Conservation (phyloP, 2,329 filamentous ascomycete genomes). For the Botrytis deweyae region DNA sequence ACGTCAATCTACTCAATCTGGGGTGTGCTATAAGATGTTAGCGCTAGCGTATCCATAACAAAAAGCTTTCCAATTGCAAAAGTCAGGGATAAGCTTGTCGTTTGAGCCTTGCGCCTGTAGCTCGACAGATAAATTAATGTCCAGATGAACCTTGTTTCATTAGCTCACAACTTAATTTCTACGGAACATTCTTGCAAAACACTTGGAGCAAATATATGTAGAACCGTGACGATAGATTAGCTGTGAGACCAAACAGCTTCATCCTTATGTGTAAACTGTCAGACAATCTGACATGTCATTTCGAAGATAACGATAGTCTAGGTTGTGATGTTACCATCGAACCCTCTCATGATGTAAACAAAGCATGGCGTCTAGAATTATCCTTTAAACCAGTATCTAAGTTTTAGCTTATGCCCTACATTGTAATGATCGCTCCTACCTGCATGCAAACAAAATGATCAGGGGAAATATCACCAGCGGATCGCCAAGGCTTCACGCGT, state of each 20-base stretch:
- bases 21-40: neutral
- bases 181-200: neutral
- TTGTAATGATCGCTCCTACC: neutral
- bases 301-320: neutral
- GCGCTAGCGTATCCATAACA: neutral
- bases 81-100: neutral
- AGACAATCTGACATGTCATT: neutral
- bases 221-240: neutral
- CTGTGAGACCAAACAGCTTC: neutral
- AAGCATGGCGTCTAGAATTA: neutral
- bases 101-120: neutral
- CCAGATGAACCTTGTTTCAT: slow-evolving; percentile 7
- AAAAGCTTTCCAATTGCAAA: neutral
- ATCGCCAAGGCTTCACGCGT: neutral
- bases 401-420: neutral
- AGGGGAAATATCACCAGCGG: neutral
- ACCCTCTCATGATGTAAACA: neutral
- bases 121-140: neutral
- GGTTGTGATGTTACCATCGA: neutral
- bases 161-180: neutral
- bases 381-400: neutral
- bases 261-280: neutral
- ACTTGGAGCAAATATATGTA: neutral
- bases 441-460: neutral
- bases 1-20: slow-evolving; percentile 2